Percentiles rank a stretch among this genome's conserved stretches.
These are phyloP conservation scores for Tulasnella sp. DNA, from an alignment of 768 basidiomycete genomes.

Conservation along the genomic window DNA sequence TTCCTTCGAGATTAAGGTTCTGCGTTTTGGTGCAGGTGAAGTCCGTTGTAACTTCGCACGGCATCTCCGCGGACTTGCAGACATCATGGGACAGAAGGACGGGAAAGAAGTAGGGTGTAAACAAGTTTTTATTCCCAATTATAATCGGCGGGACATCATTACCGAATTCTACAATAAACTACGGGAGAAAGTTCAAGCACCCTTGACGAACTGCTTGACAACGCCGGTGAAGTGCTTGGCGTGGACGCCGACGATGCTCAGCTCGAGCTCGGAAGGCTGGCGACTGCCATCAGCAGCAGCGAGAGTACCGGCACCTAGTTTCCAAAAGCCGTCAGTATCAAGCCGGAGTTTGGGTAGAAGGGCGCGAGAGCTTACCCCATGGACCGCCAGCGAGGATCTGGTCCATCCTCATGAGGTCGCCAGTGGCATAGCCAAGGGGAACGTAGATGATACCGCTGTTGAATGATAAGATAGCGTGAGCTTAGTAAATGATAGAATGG, in stretches of 20 bases:
- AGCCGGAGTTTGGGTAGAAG: background rate
- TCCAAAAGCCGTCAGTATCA: background rate
- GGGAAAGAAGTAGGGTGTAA: background rate
- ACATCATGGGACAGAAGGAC: background rate
- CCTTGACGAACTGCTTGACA: slow-evolving; percentile 14
- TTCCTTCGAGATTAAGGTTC: background rate
- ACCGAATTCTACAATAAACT: background rate
- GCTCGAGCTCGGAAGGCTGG: slow-evolving; percentile 5
- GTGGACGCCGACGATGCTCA: background rate
- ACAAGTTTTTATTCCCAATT: background rate
- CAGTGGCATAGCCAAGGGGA: slow-evolving; percentile 23
- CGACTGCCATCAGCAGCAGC: slow-evolving; percentile 11
- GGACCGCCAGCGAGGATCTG: slow-evolving; percentile 27
- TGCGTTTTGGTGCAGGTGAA: background rate
- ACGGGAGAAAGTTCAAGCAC: background rate
- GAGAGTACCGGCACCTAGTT: slow-evolving; percentile 5
- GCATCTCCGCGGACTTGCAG: background rate
- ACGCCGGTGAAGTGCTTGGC: slow-evolving; percentile 6
- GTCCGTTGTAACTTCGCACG: background rate
- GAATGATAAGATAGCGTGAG: slow-evolving; percentile 22
- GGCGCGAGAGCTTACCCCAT: slow-evolving; percentile 26
- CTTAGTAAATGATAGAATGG: background rate
- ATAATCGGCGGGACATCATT: background rate
- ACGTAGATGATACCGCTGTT: slow-evolving; percentile 25
- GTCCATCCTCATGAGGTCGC: slow-evolving; percentile 19